Percentiles rank a stretch among this genome's conserved stretches.
Evolutionary conservation across 2,329 filamentous ascomycete genomes (phyloP).

Genomic region (Trichophyton verrucosum): DNA sequence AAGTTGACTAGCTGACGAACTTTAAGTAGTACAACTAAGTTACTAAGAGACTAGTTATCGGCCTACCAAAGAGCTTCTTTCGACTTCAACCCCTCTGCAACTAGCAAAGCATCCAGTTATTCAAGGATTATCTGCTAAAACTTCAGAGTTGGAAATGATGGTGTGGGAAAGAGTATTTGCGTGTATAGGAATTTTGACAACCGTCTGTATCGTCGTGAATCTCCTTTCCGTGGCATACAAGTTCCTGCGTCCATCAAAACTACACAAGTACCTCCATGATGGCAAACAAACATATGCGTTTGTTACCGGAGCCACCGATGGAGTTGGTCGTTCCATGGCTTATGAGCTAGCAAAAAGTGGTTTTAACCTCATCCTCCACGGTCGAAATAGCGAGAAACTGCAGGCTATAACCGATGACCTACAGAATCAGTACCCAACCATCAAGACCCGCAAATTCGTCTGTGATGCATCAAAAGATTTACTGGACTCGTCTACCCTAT

Average conservation of each 20-base stretch:
- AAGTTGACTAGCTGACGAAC: background rate
- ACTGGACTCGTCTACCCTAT: conserved; percentile 6
- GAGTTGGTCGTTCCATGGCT: conserved; percentile 42
- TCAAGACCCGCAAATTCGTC: conserved; percentile 31
- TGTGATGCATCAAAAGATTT: conserved; percentile 32
- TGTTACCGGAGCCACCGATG: conserved; percentile 44
- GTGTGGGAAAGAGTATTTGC: background rate
- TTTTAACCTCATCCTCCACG: conserved; percentile 48
- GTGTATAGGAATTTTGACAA: conserved; percentile 7
- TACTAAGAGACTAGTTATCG: background rate
- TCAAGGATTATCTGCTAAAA: background rate
- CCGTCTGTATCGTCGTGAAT: conserved; percentile 7
- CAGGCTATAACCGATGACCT: conserved; percentile 31
- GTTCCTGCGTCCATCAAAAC: conserved; percentile 14
- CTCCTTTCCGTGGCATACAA: conserved; percentile 8
- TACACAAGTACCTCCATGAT: conserved; percentile 14
- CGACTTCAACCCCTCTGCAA: background rate
- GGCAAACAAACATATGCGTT: conserved; percentile 33
- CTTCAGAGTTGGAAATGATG: background rate
- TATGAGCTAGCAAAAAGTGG: conserved; percentile 40
- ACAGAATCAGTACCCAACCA: conserved; percentile 26
- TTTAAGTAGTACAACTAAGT: background rate
- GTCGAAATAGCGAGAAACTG: conserved; percentile 42
- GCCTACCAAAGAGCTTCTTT: background rate
- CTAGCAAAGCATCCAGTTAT: background rate